phyloP scores from a whole-genome alignment of 768 basidiomycete species.

The Hygrocybe punicea region DNA sequence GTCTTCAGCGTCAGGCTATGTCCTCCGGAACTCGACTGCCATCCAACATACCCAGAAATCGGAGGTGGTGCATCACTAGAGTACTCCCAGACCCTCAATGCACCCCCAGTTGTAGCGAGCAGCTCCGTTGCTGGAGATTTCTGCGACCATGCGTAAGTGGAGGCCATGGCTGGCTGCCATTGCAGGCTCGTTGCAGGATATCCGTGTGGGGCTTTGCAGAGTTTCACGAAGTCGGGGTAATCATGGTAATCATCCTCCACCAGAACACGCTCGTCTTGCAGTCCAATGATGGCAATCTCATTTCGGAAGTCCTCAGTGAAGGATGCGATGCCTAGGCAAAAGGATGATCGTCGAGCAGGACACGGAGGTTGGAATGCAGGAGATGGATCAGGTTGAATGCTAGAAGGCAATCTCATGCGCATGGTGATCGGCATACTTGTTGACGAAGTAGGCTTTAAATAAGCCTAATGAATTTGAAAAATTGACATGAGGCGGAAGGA shows the following conservation, averaged over 20 bases:
- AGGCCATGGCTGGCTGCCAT: constrained; percentile 84
- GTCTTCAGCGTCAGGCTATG: constrained; percentile 72
- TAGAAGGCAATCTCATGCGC: neutral
- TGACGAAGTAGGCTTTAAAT: constrained; percentile 18
- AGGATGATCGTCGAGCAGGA: constrained; percentile 72
- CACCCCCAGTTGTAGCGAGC: constrained; percentile 92
- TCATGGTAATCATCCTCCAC: constrained; percentile 80
- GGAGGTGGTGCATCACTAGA: constrained; percentile 58
- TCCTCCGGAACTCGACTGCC: constrained; percentile 52
- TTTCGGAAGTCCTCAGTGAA: constrained; percentile 83
- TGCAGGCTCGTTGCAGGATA: constrained; percentile 92
- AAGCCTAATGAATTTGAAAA: neutral
- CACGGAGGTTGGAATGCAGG: too few relatives aligned
- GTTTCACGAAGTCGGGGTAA: constrained; percentile 81
- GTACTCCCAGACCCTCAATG: constrained; percentile 89
- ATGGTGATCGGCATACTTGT: constrained; percentile 23
- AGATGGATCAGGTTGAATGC: too few relatives aligned
- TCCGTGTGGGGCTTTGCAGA: constrained; percentile 80
- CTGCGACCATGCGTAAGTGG: constrained; percentile 63
- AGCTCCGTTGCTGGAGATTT: constrained; percentile 70
- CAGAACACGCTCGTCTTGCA: constrained; percentile 83
- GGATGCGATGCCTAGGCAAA: constrained; percentile 82
- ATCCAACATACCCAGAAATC: constrained; percentile 66
- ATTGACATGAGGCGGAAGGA: constrained; percentile 8
- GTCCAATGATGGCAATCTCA: constrained; percentile 71